A percentile compares a stretch with the other conserved stretches of the same genome.
Conservation (phyloP, 257 asterid species). For the Lycium ferocissimum region DNA sequence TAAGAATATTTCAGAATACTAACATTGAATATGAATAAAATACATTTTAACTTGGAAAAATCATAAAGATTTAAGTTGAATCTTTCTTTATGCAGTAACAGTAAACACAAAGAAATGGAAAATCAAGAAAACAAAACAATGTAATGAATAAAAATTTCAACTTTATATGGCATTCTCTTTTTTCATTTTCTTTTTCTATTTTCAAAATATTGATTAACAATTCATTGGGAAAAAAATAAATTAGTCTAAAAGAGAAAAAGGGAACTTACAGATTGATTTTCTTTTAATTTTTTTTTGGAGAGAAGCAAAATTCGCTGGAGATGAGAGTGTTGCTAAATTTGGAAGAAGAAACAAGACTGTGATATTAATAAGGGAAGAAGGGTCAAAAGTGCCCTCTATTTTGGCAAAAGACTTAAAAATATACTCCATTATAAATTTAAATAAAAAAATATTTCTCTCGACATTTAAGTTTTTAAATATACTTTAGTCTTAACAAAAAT, state of each 20-base stretch:
- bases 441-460: no score
- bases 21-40: not conserved
- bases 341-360: not conserved
- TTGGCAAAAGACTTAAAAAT: no score
- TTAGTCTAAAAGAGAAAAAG: not conserved
- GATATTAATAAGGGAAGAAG: not conserved
- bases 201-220: not conserved
- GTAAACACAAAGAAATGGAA: no score
- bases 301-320: not conserved
- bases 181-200: not conserved
- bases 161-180: not conserved
- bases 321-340: not conserved
- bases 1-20: not conserved
- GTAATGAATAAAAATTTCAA: not conserved
- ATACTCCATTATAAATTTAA: no score
- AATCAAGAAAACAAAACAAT: not conserved
- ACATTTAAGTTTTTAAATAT: no score
- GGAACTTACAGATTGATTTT: not conserved
- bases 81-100: not conserved
- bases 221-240: not conserved
- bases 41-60: not conserved
- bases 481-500: no score
- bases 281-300: not conserved
- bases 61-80: not conserved
- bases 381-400: no score